Evolutionary conservation across 2,329 filamentous ascomycete genomes (phyloP), one percentile per base, ranked within the genome.

Genomic region (Coniochaeta ligniaria): DNA sequence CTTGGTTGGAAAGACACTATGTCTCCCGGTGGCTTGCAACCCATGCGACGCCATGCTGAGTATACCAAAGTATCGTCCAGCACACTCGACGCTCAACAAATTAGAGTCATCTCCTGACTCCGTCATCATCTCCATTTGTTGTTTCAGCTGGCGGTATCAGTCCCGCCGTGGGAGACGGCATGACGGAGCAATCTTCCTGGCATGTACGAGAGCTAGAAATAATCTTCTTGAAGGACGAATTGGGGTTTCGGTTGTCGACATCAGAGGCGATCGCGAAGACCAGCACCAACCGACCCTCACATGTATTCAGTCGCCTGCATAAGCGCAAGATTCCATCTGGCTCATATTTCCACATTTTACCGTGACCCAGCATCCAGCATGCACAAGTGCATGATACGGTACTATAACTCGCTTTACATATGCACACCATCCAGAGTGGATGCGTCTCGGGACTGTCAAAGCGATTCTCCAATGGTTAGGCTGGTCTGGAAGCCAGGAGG

Each of bases 251-350:
- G 26, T 41, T 56, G 11, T 17, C 33, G 38, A 22, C 50, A 45
- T 38, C 33, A 22, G 17, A 20, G 20, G 9, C n/a, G 33, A 43
- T 60, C 38, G 38, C 57, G 36, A 47, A 62, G 52, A 47, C 38
- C 17, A 38, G 12, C 24, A 28, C 45, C 58, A 43, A 52, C 31
- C 43, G 24, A 31, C 41, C 14, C 24, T 41, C 31, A 20, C 35
- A 47, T 38, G 20, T 20, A 17, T 17, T 58, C 31, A 14, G n/a
- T 24, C 31, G 52, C 57, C 56, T 65, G 65, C 66, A 66, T 63
- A 63, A 63, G 65, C 64, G 67, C 62, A 68, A 60, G 62, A 62
- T 59, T 62, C 55, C 41, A 54, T 61, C 57, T 54, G 35, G 59
- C 33, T 57, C 26, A 38, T 36, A 52, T 58, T 20, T 58, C n/a